Evolutionary conservation across 2,329 filamentous ascomycete genomes (phyloP), one percentile per base, ranked within the genome.

Genomic region (Fonsecaea erecta): DNA sequence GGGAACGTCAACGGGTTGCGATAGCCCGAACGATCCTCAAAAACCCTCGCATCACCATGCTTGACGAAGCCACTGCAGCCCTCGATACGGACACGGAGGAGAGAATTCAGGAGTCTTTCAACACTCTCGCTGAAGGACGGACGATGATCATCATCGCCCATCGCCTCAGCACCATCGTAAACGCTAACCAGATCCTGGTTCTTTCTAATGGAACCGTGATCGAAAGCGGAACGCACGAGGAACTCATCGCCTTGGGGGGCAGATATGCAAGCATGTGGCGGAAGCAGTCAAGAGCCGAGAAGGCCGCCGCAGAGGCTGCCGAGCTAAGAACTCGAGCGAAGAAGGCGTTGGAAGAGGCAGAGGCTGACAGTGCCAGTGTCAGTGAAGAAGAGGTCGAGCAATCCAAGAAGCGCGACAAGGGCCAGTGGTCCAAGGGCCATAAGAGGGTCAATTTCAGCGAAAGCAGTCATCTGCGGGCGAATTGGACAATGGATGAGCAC

Each of bases 111-210:
- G 86, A 90, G 65, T 93, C 93, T 37, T 85, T 99, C 34, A 88
- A 88, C 64, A 92, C 86, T 14, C 86, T 98, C 53, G 91, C 92
- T 16, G 84, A 90, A 71, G 93, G 93, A 56, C 90, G 95, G 53
- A 99, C 95, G 0, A 89, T 97, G 81, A 86, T 99, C 66, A 93
- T 98, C 58, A 98, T 99, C 79, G 95, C 95, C 59, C 92, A 96
- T 77, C 89, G 92, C 60, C 81, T 97, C 26, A 95, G 91, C 34
- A 93, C 90, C 1, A 94, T 95, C 72, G 93, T 91, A 2, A 89
- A 91, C 64, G 92, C 92, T 9, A 91, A 96, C 75, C 90, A 93
- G 73, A 93, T 96, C 66, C 82, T 93, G 60, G 92, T 96, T 52
- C 82, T 93, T 32, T 88, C 90, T 68, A 86, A 87, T 65, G 92